A percentile compares a stretch with the other conserved stretches of the same genome.
These are phyloP conservation scores for Aphanomyces euteiches DNA, from an alignment of 352 stramenopile species.

Conservation along the genomic window DNA sequence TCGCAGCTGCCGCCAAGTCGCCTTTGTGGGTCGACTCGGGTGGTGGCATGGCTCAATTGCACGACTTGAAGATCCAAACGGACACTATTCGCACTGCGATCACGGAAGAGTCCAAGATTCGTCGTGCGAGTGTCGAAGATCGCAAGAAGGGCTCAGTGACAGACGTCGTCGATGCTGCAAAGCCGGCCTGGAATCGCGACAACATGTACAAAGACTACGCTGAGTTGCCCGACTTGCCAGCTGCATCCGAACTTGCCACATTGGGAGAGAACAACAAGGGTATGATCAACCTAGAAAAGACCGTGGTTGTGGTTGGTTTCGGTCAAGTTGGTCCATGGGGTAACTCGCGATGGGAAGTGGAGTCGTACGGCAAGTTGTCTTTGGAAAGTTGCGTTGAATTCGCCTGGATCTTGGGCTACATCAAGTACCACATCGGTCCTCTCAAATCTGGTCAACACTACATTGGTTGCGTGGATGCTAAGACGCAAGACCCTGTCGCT, in stretches of 20 bases:
- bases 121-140: background rate
- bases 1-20: conserved; percentile 58
- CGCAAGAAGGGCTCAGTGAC: too few species aligned
- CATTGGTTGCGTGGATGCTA: conserved; percentile 76
- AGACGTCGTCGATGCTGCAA: background rate
- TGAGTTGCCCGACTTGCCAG: background rate
- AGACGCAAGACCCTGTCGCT: conserved; percentile 65
- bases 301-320: conserved; percentile 77
- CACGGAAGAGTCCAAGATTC: background rate
- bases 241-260: background rate
- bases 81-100: background rate
- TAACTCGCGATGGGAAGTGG: conserved; percentile 85
- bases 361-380: conserved; percentile 84
- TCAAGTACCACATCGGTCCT: conserved; percentile 62
- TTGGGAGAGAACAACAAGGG: conserved; percentile 29
- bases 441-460: background rate
- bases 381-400: conserved; percentile 83
- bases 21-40: conserved; percentile 74
- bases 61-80: conserved; percentile 43
- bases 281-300: conserved; percentile 76
- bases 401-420: conserved; percentile 76
- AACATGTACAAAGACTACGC: background rate
- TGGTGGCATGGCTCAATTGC: conserved; percentile 68
- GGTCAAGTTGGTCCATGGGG: conserved; percentile 82
- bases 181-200: background rate